Evolutionary conservation across 1,139 yeast genomes (phyloP).

Genomic region (Hansenula lynferdii): DNA sequence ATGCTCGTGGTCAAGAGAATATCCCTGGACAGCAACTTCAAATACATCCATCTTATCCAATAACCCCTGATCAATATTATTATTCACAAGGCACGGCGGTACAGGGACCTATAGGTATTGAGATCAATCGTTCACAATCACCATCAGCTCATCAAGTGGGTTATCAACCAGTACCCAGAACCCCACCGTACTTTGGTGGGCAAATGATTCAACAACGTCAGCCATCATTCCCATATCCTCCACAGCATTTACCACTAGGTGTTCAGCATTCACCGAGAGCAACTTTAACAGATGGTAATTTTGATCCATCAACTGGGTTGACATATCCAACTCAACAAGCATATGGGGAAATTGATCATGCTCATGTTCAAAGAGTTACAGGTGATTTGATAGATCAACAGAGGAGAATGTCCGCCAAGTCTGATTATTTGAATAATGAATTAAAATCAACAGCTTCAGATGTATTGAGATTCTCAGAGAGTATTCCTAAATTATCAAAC

Average conservation of each 20-base stretch:
- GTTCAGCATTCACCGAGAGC: conserved; percentile 5
- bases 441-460: conserved; percentile 17
- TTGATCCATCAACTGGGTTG: background rate
- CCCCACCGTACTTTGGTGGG: conserved; percentile 11
- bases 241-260: conserved; percentile 7
- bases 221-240: conserved; percentile 3
- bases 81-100: conserved; percentile 13
- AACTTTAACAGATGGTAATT: background rate
- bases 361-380: conserved; percentile 3
- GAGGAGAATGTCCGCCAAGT: conserved; percentile 5
- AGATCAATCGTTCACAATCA: background rate
- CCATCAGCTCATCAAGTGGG: conserved; percentile 4
- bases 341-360: conserved; percentile 1
- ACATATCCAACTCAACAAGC: conserved; percentile 7
- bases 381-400: conserved; percentile 17
- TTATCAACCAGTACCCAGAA: conserved; percentile 8
- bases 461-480: conserved; percentile 18
- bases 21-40: background rate
- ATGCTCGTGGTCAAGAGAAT: background rate
- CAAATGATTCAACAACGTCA: conserved; percentile 5
- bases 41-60: conserved; percentile 2
- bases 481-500: conserved; percentile 20
- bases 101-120: too few relatives aligned
- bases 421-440: conserved; percentile 12
- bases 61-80: conserved; percentile 2